Percentiles rank a stretch among this genome's conserved stretches.
Conservation (phyloP, 768 basidiomycete genomes). For the Symmetrospora coprosmae region DNA sequence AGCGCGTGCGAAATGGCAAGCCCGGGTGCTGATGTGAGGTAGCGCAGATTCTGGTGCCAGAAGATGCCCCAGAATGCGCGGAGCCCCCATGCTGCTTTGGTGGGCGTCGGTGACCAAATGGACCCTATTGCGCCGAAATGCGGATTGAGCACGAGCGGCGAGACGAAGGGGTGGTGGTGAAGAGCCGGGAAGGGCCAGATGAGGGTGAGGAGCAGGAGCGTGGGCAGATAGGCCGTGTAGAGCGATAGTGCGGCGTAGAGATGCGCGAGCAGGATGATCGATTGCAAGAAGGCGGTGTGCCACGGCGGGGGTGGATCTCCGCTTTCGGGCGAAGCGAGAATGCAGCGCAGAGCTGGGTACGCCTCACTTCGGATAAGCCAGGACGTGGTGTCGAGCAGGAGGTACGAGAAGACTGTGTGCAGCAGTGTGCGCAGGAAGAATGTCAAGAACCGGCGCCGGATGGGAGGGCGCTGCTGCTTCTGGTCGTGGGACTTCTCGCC, state of each 20-base stretch:
- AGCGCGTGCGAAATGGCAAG: background rate
- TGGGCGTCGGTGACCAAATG: background rate
- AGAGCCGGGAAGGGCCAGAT: background rate
- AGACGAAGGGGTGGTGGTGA: background rate
- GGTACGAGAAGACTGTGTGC: background rate
- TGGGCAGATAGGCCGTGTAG: background rate
- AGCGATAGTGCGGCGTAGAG: background rate
- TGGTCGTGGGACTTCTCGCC: background rate
- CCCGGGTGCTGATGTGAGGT: constrained; percentile 4
- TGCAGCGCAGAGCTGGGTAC: no score
- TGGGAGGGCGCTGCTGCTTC: background rate
- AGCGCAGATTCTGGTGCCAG: constrained; percentile 19
- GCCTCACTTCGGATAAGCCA: background rate
- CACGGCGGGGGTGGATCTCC: no score
- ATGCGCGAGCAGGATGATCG: background rate
- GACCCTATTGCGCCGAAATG: background rate
- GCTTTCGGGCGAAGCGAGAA: no score
- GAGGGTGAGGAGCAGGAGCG: background rate
- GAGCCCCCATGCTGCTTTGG: background rate
- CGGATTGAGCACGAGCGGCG: background rate
- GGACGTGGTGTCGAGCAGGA: background rate
- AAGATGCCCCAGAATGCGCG: constrained; percentile 12
- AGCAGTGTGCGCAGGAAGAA: background rate
- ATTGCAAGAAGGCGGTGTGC: no score
- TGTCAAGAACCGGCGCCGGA: background rate